Base-by-base conservation (phyloP, 2,329 filamentous ascomycete genomes). In the Pseudophaeomoniella oleicola region DNA sequence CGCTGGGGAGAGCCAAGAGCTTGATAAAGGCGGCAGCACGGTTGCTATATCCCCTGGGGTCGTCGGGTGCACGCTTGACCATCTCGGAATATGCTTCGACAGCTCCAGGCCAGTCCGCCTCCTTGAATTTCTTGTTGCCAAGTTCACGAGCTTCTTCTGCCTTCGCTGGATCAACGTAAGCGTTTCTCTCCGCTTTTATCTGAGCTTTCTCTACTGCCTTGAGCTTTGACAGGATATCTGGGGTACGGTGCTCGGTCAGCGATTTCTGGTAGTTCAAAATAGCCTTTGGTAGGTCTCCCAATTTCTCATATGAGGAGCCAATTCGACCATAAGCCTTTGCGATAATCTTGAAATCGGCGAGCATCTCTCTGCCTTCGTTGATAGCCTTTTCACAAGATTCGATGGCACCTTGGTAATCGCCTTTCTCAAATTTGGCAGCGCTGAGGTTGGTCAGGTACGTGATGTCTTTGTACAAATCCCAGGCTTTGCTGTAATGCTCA, bases 281-380 rank as follows among this genome's bases (percentile, higher is more conserved):
- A 16, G 92, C 90, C 41, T 78, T 74, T 37, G 71, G 58, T 9
- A 90, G 65, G 49, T 96, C 81, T 46, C 81, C 84, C 55, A 80
- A 63, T 65, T 86, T 94, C 69, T 98, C 90, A 57, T 96, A 86
- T 0, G 88, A 78, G n/a, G 78, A 74, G 45, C 90, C 90, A 48
- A 98, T 93, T 49, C 90, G 85, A 29, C 87, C 86, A 52, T 90
- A 94, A n/a, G 88, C 73, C 58, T 94, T 96, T 55, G 92, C 87
- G 46, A 98, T 88, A 53, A 87, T 72, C 75, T 98, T 98, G 71
- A 96, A 98, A 64, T 98, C 90, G 44, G 90, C 87, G 39, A 86
- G 81, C 48, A 92, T 77, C 50, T 81, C 72, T 40, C 90, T 84
- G 38, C 90, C 90, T 58, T 96, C 81, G 48, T 92, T 81, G 37